phyloP scores from a whole-genome alignment of 2,329 filamentous ascomycete genomes.

The Elsinoe necatrix region DNA sequence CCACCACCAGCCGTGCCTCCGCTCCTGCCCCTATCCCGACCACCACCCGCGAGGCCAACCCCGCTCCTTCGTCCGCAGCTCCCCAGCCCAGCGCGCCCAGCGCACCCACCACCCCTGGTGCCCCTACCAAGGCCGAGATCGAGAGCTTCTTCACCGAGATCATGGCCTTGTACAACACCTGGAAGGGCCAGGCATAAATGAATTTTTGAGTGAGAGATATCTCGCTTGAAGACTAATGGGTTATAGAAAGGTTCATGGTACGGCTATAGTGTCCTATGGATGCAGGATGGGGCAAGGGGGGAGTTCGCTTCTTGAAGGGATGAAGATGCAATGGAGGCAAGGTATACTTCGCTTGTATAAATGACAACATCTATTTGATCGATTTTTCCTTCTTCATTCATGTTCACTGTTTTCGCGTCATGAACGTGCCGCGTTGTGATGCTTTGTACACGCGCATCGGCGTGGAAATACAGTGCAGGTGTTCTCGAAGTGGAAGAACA shows the following conservation, averaged over 20 bases:
- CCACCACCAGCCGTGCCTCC: background rate
- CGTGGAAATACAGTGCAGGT: too few species aligned
- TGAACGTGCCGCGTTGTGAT: too few species aligned
- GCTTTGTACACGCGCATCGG: too few species aligned
- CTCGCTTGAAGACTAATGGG: background rate
- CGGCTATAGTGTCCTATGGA: background rate
- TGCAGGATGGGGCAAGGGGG: background rate
- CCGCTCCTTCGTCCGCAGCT: background rate
- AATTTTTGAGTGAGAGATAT: background rate
- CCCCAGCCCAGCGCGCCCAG: slow-evolving; percentile 6
- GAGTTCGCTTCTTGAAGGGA: slow-evolving; percentile 1
- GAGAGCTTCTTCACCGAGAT: slow-evolving; percentile 10
- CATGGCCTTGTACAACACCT: slow-evolving; percentile 11
- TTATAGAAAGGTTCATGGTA: background rate
- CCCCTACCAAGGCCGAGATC: slow-evolving; percentile 4
- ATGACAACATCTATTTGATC: background rate
- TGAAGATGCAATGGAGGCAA: background rate
- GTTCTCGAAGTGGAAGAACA: too few species aligned
- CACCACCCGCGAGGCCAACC: slow-evolving; percentile 7
- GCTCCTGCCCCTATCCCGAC: background rate
- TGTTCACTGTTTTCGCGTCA: too few species aligned
- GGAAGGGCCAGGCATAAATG: slow-evolving; percentile 9
- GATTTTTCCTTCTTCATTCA: too few species aligned
- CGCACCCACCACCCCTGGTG: background rate
- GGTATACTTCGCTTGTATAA: background rate